Percentiles rank a stretch among this genome's conserved stretches.
Conservation (phyloP, 495 filamentous ascomycete genomes). For the Penicillium salamii region DNA sequence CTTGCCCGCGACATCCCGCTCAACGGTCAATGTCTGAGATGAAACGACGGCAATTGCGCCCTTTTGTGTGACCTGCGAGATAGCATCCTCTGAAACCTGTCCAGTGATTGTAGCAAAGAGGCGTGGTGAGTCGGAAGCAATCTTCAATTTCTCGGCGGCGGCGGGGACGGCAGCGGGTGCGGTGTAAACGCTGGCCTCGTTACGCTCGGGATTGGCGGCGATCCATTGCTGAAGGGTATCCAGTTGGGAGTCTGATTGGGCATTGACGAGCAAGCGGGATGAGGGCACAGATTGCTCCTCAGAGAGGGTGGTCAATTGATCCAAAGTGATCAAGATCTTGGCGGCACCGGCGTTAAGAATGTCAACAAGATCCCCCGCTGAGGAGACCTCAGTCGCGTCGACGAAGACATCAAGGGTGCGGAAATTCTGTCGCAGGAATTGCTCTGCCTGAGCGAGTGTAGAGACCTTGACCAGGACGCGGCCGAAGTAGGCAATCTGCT, state of each 20-base stretch:
- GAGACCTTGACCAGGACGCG: constrained; percentile 68
- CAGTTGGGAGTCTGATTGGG: constrained; percentile 36
- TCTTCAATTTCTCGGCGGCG: constrained; percentile 37
- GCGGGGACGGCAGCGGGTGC: constrained; percentile 51
- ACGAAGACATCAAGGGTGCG: constrained; percentile 67
- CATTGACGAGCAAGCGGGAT: constrained; percentile 52
- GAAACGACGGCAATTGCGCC: constrained; percentile 78
- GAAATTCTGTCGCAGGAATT: constrained; percentile 69
- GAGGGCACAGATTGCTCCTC: constrained; percentile 54
- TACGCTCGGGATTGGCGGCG: constrained; percentile 46
- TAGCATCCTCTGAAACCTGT: constrained; percentile 38
- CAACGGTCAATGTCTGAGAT: constrained; percentile 63
- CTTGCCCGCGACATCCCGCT: constrained; percentile 53
- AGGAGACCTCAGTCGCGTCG: constrained; percentile 68
- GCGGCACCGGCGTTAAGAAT: constrained; percentile 85
- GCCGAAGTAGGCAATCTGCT: constrained; percentile 76
- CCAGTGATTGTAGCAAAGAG: constrained; percentile 31
- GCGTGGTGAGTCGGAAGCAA: constrained; percentile 37
- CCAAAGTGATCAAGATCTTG: constrained; percentile 75
- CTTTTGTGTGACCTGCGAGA: constrained; percentile 52
- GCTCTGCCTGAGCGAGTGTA: constrained; percentile 54
- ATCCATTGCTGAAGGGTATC: constrained; percentile 38
- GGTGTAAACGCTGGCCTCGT: constrained; percentile 52
- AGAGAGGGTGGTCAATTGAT: constrained; percentile 56
- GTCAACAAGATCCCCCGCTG: constrained; percentile 67